Evolutionary conservation across 176 grass and related monocot genomes (phyloP).

Genomic region (Cenchrus fungigraminus): DNA sequence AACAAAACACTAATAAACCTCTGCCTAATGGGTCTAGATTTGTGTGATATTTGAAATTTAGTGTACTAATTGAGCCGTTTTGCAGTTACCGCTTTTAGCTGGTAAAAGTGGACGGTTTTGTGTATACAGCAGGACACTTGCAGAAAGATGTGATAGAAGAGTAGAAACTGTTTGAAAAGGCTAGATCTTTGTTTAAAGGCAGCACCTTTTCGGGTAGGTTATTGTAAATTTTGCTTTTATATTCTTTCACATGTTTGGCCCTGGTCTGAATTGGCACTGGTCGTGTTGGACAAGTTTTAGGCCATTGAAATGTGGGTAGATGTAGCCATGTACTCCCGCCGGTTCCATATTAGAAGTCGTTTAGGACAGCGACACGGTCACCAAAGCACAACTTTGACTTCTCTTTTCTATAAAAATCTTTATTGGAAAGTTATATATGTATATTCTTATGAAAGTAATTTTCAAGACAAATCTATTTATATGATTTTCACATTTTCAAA

Average conservation of each 20-base stretch:
- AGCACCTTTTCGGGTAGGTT: constrained; percentile 18
- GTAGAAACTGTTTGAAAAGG: constrained; percentile 29
- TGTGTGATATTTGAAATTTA: not conserved
- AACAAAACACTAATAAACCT: constrained; percentile 9
- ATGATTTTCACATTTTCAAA: too few relatives aligned
- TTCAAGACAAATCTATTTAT: too few relatives aligned
- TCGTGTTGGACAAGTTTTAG: constrained; percentile 8
- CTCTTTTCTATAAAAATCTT: too few relatives aligned
- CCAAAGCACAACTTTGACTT: too few relatives aligned
- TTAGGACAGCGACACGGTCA: too few relatives aligned
- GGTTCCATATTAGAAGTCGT: too few relatives aligned
- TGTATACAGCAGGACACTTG: constrained; percentile 19
- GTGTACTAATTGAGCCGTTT: constrained; percentile 5
- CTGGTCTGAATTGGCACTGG: not conserved
- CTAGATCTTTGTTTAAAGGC: constrained; percentile 10
- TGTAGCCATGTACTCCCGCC: not conserved
- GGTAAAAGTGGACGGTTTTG: constrained; percentile 42
- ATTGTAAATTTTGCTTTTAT: constrained; percentile 16
- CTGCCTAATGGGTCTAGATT: constrained; percentile 17
- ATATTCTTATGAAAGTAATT: too few relatives aligned
- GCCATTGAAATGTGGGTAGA: not conserved
- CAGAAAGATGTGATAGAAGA: constrained; percentile 31
- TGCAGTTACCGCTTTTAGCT: constrained; percentile 22
- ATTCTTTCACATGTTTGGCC: constrained; percentile 16
- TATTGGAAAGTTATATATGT: too few relatives aligned